Percentiles rank a stretch among this genome's conserved stretches.
phyloP scores from a whole-genome alignment of 2,329 filamentous ascomycete genomes.

The Tolypocladium amazonense region DNA sequence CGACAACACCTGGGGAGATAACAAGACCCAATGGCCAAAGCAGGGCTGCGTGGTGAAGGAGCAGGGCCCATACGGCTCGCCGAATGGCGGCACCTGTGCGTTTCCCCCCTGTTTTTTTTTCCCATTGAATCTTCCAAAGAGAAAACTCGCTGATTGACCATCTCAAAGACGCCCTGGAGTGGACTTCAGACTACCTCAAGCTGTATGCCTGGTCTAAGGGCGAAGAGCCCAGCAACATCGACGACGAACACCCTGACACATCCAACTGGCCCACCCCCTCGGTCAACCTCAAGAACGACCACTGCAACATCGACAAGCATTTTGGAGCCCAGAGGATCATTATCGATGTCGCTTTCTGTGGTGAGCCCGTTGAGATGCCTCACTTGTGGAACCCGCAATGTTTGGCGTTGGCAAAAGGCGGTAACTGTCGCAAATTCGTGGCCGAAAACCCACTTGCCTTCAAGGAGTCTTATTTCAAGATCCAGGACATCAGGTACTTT shows the following conservation, averaged over 20 bases:
- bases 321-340: not conserved
- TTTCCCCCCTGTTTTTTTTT: too few species aligned
- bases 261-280: not conserved
- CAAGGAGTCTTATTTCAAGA: slow-evolving; percentile 1
- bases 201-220: not conserved
- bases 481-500: slow-evolving; percentile 1
- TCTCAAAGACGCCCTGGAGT: not conserved
- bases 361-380: not conserved
- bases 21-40: not conserved
- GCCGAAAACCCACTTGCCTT: not conserved
- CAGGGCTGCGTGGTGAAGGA: not conserved
- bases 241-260: not conserved
- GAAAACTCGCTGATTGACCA: not conserved
- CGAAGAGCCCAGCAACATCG: not conserved
- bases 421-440: not conserved
- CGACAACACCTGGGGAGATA: not conserved
- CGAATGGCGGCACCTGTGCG: not conserved
- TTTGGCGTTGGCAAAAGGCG: too few species aligned
- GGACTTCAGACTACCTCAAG: not conserved
- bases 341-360: not conserved
- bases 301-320: not conserved
- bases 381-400: not conserved
- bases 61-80: not conserved
- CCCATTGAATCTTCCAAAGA: not conserved
- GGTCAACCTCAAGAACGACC: not conserved